These are phyloP conservation scores for Hypericum perforatum DNA, from an alignment of 345 rosid genomes.

Conservation along the genomic window DNA sequence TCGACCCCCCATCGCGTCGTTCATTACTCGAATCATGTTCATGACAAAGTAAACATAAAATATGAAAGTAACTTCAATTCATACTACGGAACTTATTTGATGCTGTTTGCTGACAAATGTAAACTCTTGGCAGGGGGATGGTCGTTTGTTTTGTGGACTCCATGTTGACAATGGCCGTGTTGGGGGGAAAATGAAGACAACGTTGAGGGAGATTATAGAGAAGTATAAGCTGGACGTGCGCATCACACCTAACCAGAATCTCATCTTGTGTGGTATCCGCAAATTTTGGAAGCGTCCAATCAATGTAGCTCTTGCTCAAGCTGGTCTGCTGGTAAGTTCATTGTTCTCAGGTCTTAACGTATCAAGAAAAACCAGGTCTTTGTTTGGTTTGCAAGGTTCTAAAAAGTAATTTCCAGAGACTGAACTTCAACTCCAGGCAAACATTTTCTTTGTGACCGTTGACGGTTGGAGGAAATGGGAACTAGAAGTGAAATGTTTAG, in stretches of 20 bases:
- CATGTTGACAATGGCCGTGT: constrained; percentile 88
- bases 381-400: too few relatives aligned
- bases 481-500: too few relatives aligned
- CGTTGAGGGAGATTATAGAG: constrained; percentile 83
- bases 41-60: not conserved
- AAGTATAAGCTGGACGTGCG: constrained; percentile 79
- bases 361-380: too few relatives aligned
- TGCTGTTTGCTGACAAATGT: not conserved
- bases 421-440: too few relatives aligned
- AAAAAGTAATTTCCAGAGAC: too few relatives aligned
- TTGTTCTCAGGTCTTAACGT: not conserved
- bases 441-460: too few relatives aligned
- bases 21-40: not conserved
- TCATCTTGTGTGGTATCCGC: constrained; percentile 74
- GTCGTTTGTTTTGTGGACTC: constrained; percentile 74
- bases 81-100: too few relatives aligned
- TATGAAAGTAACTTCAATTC: too few relatives aligned
- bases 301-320: constrained; percentile 77
- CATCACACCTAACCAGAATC: constrained; percentile 85
- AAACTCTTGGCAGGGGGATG: constrained; percentile 75
- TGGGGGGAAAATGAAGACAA: constrained; percentile 83
- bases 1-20: not conserved
- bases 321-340: constrained; percentile 72
- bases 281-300: constrained; percentile 78
- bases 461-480: too few relatives aligned